Base-by-base conservation (phyloP, 495 filamentous ascomycete species). In the Xylaria grammica region DNA sequence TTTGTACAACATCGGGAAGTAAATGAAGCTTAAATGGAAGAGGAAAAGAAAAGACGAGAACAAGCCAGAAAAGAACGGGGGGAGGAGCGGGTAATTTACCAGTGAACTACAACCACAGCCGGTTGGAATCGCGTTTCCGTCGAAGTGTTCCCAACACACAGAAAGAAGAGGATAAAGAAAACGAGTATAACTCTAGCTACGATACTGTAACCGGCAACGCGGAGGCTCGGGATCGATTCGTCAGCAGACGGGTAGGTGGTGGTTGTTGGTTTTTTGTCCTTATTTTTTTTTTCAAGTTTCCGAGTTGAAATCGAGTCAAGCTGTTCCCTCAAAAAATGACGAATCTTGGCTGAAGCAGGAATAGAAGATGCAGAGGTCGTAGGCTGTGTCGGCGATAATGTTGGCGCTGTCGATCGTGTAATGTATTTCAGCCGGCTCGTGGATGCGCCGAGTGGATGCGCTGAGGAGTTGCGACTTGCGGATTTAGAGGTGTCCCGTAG, bases 1-100 rank as follows among this genome's bases (percentile, higher is more conserved):
- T 32, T 63, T 29, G 60, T 63, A 49, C 60, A 34, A 63, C 60
- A 10, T 55, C 60, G 60, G 60, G 20, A 63, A 63, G 42, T 63
- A 63, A 46, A 63, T 26, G 50, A 55, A 62, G 60, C 51, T 48
- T 53, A 54, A 63, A 55, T 24, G n/a, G 26, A 24, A 48, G 38
- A 38, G 22, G 29, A 24, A 29, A 38, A 27, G 29, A 61, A 52
- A 5, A 9, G 13, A 7, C 22, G 10, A 10, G 32, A 24, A 13
- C 9, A 20, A 36, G 5, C n/a, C 20, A 48, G 20, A 48, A 34
- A 34, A 53, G 27, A 17, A 54, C 20, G 29, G 6, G 27, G 50
- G 17, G 27, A 22, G 51, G 22, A 48, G 27, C 26, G 24, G 24
- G 22, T 48, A 10, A 40, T 36, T 34, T 48, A 34, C 60, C 38